Evolutionary conservation across 2,329 filamentous ascomycete genomes (phyloP).

Genomic region (Fusarium paranaense): DNA sequence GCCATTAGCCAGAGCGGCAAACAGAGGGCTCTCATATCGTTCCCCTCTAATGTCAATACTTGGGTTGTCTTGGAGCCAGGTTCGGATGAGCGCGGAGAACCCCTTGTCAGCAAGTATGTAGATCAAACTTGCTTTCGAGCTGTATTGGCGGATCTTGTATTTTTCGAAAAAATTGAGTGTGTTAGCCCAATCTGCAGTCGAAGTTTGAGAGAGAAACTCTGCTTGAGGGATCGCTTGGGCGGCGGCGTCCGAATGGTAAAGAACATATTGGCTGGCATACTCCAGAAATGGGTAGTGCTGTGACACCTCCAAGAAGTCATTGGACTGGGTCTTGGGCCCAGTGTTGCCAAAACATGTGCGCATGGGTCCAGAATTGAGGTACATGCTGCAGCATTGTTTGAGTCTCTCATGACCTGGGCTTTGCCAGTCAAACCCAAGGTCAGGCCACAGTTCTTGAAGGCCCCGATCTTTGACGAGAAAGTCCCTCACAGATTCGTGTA

Average conservation of each 20-base stretch:
- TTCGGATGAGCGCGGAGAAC: neutral
- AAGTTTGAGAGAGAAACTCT: neutral
- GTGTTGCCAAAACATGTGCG: neutral
- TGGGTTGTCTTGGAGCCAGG: fast-evolving
- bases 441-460: constrained; percentile 30
- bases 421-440: neutral
- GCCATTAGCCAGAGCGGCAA: constrained; percentile 22
- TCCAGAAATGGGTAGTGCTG: constrained; percentile 18
- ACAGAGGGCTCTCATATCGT: constrained; percentile 12
- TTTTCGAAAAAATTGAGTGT: constrained; percentile 2
- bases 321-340: too few species aligned
- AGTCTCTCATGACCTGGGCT: constrained; percentile 5
- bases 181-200: fast-evolving
- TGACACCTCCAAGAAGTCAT: too few species aligned
- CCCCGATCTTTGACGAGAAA: constrained; percentile 56
- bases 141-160: neutral
- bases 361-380: constrained; percentile 4
- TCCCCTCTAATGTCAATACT: neutral
- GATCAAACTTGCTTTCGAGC: neutral
- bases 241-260: constrained; percentile 19
- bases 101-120: constrained; percentile 30
- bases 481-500: constrained; percentile 63
- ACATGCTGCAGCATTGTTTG: constrained; percentile 11
- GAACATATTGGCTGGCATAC: constrained; percentile 17
- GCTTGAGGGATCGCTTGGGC: neutral